A percentile compares a stretch with the other conserved stretches of the same genome.
Evolutionary conservation across 306 rosid species (phyloP).

Genomic region (Vicia villosa): DNA sequence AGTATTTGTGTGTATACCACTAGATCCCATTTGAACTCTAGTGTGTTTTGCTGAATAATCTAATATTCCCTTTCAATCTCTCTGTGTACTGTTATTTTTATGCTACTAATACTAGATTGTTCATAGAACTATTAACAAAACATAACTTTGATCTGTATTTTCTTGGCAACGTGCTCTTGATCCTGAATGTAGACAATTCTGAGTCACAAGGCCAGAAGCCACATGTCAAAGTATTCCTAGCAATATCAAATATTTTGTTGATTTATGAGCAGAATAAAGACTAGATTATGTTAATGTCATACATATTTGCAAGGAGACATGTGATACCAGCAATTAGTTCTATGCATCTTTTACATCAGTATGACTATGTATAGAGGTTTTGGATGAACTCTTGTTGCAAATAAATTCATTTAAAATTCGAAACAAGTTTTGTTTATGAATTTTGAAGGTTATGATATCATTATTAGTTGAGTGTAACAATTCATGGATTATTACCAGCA

Average conservation of each 20-base stretch:
- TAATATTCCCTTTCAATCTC: too few species aligned
- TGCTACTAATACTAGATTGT: too few species aligned
- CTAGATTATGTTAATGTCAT: neutral
- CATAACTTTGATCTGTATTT: slow-evolving; percentile 16
- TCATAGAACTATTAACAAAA: slow-evolving; percentile 5
- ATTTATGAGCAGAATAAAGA: neutral
- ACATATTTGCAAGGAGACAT: slow-evolving; percentile 6
- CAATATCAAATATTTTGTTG: slow-evolving; percentile 4
- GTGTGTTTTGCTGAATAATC: too few species aligned
- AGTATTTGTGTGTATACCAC: too few species aligned
- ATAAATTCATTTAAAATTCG: slow-evolving; percentile 1
- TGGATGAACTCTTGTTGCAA: slow-evolving; percentile 16
- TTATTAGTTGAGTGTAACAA: slow-evolving; percentile 13
- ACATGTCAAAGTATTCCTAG: slow-evolving; percentile 7
- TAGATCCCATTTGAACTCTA: too few species aligned
- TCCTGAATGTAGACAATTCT: neutral
- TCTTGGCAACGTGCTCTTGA: slow-evolving; percentile 29
- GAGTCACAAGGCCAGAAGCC: neutral
- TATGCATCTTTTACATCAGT: slow-evolving; percentile 6
- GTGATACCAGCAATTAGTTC: slow-evolving; percentile 3
- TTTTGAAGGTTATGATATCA: slow-evolving; percentile 30
- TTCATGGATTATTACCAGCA: slow-evolving; percentile 14
- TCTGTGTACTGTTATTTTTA: too few species aligned
- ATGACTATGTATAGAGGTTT: slow-evolving; percentile 2
- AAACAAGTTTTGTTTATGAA: slow-evolving; percentile 4